These are phyloP conservation scores for Ascoidea rubescens DNA, from an alignment of 805 yeast genomes.

Conservation along the genomic window DNA sequence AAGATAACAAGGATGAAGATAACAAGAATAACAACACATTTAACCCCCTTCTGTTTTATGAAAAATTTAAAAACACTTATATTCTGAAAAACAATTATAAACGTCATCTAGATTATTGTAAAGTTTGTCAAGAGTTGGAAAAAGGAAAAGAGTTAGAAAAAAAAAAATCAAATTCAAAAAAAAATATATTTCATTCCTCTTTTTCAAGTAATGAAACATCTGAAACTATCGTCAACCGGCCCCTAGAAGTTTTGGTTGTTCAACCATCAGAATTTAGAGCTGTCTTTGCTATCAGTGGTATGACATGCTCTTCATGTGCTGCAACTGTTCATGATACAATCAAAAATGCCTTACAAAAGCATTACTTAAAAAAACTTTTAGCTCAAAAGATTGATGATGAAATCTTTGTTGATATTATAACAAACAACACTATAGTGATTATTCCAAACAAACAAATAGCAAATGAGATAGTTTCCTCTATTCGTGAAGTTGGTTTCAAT, in stretches of 20 bases:
- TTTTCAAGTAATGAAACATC: neutral
- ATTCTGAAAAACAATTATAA: too few relatives aligned
- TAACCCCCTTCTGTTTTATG: neutral
- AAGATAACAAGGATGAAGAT: neutral
- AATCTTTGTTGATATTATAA: slow-evolving; percentile 36
- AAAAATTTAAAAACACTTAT: too few relatives aligned
- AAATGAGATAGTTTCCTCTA: slow-evolving; percentile 29
- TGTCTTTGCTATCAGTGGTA: slow-evolving; percentile 43
- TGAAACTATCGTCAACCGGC: too few relatives aligned
- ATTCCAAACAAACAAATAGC: slow-evolving; percentile 38
- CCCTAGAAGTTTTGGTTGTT: slow-evolving; percentile 2
- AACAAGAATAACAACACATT: too few relatives aligned
- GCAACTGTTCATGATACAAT: slow-evolving; percentile 33
- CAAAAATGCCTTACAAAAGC: slow-evolving; percentile 13
- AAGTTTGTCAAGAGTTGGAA: neutral
- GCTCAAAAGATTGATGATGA: neutral
- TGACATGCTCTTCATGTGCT: slow-evolving; percentile 57
- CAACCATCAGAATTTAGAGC: slow-evolving; percentile 27
- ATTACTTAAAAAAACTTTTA: slow-evolving; percentile 7
- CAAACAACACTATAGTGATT: slow-evolving; percentile 38
- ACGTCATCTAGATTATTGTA: neutral
- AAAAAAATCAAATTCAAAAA: neutral
- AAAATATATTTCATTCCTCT: neutral
- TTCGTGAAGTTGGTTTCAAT: slow-evolving; percentile 33
- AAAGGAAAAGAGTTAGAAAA: neutral